phyloP scores from a whole-genome alignment of 1,284 basidiomycete species.

The Ustilago vetiveriae region DNA sequence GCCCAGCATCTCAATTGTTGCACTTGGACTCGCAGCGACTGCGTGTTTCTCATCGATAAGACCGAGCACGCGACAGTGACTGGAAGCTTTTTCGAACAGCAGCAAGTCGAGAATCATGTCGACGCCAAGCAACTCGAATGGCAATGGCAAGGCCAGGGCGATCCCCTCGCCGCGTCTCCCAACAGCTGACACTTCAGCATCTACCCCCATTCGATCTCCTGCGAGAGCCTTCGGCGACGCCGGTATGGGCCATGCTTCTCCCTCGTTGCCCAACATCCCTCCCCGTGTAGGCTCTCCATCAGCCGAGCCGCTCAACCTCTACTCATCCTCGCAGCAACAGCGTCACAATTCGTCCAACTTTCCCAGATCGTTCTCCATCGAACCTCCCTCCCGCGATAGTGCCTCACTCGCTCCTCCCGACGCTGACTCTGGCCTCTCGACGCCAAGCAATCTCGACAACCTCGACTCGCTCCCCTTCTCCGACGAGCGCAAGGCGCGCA shows the following conservation, averaged over 20 bases:
- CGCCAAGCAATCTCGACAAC: constrained; percentile 52
- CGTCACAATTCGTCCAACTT: constrained; percentile 27
- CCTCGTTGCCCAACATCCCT: constrained; percentile 52
- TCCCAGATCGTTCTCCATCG: constrained; percentile 25
- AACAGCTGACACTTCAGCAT: constrained; percentile 5
- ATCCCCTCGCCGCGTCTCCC: constrained; percentile 14
- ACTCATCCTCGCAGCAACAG: constrained; percentile 35
- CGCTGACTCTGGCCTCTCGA: constrained; percentile 42
- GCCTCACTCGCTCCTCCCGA: constrained; percentile 39
- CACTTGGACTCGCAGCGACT: too few species aligned
- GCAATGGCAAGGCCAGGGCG: constrained; percentile 37
- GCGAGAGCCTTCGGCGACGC: constrained; percentile 30
- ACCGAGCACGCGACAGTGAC: too few species aligned
- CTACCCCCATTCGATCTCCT: constrained; percentile 39
- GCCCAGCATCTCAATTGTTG: too few species aligned
- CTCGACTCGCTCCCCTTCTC: constrained; percentile 56
- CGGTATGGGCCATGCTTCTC: constrained; percentile 29
- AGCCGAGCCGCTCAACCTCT: constrained; percentile 31
- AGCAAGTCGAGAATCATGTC: constrained; percentile 19
- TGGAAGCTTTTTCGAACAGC: too few species aligned
- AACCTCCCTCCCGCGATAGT: constrained; percentile 39
- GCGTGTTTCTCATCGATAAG: too few species aligned
- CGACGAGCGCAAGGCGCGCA: constrained; percentile 59
- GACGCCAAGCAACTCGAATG: constrained; percentile 30
- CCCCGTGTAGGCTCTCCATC: constrained; percentile 51